Evolutionary conservation across 768 basidiomycete species (phyloP), one percentile per base, ranked within the genome.

Genomic region (Coprinopsis strossmayeri): DNA sequence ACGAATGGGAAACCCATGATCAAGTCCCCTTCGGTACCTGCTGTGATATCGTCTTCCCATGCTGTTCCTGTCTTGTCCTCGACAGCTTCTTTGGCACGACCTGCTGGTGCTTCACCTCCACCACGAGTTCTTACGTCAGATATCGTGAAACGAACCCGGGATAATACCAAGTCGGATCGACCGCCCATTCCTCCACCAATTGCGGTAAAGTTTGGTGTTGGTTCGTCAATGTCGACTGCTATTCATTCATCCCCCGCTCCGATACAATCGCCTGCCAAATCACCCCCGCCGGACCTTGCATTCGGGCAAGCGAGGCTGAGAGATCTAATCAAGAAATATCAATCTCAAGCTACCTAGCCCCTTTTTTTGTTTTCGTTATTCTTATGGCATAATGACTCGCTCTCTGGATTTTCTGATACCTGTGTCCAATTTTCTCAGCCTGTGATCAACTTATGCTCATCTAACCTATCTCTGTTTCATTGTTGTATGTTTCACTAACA

Each of bases 321-420:
- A 48, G 87, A 89, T 64, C 68, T 90, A 53, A 90, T 90, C 61
- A 84, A 81, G 76, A 85, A 87, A 58, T 91, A 89, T 60, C 87
- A 91, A 64, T 71, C 71, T 39, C 61, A 63, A 48, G 52, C 59
- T 24, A 55, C 54, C 32, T 62, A 54, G 46, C 41, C 26, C 18
- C 18, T n/a, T 3, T 18, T 12, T 10, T 17, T 26, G 28, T 10
- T 10, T 17, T 52, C 34, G 42, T 21, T 51, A 15, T n/a, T 51
- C 24, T 40, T 41, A 34, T 20, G n/a, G 17, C 34, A 25, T 34
- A 34, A 26, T 24, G 32, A 27, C 17, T 26, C 43, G n/a, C 5
- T 32, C 20, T 46, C 27, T 24, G 39, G 34, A 25, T 46, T 7
- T 34, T 37, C 37, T 46, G 5, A 18, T 18, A 23, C 26, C 18